phyloP scores from a whole-genome alignment of 2,329 filamentous ascomycete genomes.

The Xylaria arbuscula region DNA sequence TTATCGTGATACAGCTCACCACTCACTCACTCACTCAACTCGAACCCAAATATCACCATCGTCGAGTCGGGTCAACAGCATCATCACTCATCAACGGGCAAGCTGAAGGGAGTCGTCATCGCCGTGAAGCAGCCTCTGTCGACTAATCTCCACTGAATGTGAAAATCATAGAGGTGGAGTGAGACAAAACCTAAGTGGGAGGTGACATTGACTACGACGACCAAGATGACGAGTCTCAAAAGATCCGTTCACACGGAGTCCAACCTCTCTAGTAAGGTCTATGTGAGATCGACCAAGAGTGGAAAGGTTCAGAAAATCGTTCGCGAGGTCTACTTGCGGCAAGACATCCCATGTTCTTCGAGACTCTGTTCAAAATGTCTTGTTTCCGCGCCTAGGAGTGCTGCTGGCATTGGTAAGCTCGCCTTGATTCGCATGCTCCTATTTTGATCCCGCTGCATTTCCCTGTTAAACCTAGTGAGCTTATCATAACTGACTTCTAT shows the following conservation, averaged over 20 bases:
- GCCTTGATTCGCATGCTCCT: constrained; percentile 4
- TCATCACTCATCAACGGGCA: constrained; percentile 1
- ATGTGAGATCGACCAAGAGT: constrained; percentile 91
- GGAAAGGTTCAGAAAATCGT: constrained; percentile 99
- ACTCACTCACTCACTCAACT: neutral
- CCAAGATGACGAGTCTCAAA: constrained; percentile 73
- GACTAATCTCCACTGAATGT: neutral
- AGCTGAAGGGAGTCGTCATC: neutral
- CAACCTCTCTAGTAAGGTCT: constrained; percentile 94
- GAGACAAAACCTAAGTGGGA: neutral
- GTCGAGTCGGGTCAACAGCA: neutral
- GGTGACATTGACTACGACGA: neutral
- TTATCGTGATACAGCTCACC: constrained; percentile 10
- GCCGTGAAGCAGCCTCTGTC: neutral
- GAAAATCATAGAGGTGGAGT: neutral
- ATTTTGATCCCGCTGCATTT: neutral
- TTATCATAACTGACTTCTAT: constrained; percentile 35
- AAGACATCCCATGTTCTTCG: constrained; percentile 97
- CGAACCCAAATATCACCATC: constrained; percentile 5
- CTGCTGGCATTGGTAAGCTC: constrained; percentile 75
- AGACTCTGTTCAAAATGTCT: constrained; percentile 84
- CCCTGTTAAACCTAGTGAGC: neutral
- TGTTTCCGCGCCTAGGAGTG: constrained; percentile 79
- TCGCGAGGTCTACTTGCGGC: constrained; percentile 91
- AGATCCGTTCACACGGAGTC: constrained; percentile 65